These are phyloP conservation scores for Talaromyces rugulosus DNA, from an alignment of 2,329 filamentous ascomycete species.

Conservation along the genomic window DNA sequence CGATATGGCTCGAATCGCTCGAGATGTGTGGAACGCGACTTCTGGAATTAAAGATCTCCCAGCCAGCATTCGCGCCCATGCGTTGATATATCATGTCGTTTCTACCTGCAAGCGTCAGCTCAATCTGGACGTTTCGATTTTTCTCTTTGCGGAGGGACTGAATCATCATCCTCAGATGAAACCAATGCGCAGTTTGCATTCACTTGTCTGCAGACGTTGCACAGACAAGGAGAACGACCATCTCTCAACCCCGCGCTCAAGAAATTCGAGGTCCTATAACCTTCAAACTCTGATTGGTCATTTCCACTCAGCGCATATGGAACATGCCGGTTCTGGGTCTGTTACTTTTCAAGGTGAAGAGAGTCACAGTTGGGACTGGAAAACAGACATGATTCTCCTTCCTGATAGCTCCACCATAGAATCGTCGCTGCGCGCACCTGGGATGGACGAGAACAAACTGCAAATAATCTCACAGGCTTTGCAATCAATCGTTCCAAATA, in stretches of 20 bases:
- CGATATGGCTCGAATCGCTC: constrained; percentile 52
- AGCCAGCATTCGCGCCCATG: constrained; percentile 58
- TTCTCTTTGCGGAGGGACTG: constrained; percentile 57
- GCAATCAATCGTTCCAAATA: constrained; percentile 36
- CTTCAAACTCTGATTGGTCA: constrained; percentile 31
- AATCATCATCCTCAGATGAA: constrained; percentile 56
- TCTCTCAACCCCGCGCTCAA: neutral
- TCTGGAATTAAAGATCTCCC: constrained; percentile 58
- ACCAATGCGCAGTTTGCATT: constrained; percentile 52
- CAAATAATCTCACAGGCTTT: constrained; percentile 50
- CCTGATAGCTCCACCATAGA: constrained; percentile 40
- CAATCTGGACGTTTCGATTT: constrained; percentile 52
- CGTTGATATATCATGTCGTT: constrained; percentile 61
- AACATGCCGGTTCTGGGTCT: constrained; percentile 19
- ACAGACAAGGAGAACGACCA: constrained; percentile 14
- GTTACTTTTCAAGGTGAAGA: constrained; percentile 18
- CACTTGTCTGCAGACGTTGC: constrained; percentile 55
- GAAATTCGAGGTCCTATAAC: constrained; percentile 20
- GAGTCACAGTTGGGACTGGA: constrained; percentile 48
- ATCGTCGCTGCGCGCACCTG: constrained; percentile 4
- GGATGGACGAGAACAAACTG: constrained; percentile 56
- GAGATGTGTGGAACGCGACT: constrained; percentile 61
- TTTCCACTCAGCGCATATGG: constrained; percentile 36
- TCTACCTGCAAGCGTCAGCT: constrained; percentile 57
- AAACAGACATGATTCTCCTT: constrained; percentile 57